Evolutionary conservation across 2,329 filamentous ascomycete genomes (phyloP).

Genomic region (Ceratocystis ficicola): DNA sequence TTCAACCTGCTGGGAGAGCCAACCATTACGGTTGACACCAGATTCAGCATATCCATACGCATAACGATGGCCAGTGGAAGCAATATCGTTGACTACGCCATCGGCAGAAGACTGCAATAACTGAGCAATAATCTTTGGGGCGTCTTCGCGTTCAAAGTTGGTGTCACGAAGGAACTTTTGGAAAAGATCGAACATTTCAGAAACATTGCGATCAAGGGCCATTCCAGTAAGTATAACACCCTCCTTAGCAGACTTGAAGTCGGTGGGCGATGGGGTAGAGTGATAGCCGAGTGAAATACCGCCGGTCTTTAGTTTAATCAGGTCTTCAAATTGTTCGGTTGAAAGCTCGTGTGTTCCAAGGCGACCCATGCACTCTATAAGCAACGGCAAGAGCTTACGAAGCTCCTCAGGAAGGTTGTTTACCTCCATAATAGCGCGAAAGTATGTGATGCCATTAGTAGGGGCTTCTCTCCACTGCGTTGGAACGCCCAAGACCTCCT

Average conservation of each 20-base stretch:
- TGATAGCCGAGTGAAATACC: constrained; percentile 79
- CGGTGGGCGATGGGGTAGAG: constrained; percentile 62
- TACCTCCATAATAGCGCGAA: constrained; percentile 74
- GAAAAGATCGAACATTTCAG: constrained; percentile 80
- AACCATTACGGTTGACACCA: constrained; percentile 58
- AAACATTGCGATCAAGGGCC: constrained; percentile 79
- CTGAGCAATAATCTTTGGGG: constrained; percentile 71
- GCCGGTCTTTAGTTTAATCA: constrained; percentile 92
- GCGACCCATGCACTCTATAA: constrained; percentile 85
- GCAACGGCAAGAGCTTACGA: constrained; percentile 72
- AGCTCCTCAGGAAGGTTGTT: constrained; percentile 73
- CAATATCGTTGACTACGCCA: constrained; percentile 82
- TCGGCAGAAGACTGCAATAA: constrained; percentile 77
- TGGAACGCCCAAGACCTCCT: constrained; percentile 51
- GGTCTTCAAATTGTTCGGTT: constrained; percentile 90
- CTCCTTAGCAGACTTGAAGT: constrained; percentile 60
- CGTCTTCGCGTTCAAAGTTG: constrained; percentile 73
- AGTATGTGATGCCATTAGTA: constrained; percentile 93
- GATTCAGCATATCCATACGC: constrained; percentile 76
- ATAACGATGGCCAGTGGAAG: constrained; percentile 77
- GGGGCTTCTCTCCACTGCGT: constrained; percentile 86
- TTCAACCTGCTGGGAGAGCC: constrained; percentile 68
- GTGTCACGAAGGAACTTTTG: constrained; percentile 72
- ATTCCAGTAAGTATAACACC: constrained; percentile 76
- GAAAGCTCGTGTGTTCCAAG: constrained; percentile 76